phyloP scores from a whole-genome alignment of 371 early-diverging fungal species.

The Gilbertella persicaria region DNA sequence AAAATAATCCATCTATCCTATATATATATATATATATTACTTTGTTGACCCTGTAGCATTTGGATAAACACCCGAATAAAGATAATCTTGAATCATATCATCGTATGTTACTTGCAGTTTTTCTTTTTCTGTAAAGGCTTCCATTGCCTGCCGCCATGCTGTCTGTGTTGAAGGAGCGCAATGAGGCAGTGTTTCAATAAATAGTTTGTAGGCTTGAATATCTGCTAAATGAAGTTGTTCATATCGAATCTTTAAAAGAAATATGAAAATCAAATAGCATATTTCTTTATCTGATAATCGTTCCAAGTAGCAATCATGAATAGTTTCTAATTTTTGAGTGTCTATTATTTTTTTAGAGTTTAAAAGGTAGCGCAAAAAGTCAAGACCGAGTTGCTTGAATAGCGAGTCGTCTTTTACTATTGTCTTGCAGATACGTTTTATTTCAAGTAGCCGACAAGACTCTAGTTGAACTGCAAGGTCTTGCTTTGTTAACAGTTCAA shows the following conservation, averaged over 20 bases:
- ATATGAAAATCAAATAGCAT: not conserved
- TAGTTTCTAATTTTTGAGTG: not conserved
- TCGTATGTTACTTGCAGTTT: not conserved
- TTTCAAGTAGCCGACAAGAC: not conserved
- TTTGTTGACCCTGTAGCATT: no score
- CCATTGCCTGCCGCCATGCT: not conserved
- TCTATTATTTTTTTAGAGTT: not conserved
- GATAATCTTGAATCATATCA: slow-evolving; percentile 7
- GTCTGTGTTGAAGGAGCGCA: not conserved
- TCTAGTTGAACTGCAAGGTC: not conserved
- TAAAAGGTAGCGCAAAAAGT: not conserved
- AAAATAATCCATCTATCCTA: not conserved
- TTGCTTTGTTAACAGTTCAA: not conserved
- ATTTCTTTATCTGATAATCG: not conserved
- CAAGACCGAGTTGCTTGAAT: not conserved
- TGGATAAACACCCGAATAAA: slow-evolving; percentile 3
- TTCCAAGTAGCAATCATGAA: not conserved
- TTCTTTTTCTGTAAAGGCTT: not conserved
- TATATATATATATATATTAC: no score
- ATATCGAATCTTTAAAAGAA: not conserved
- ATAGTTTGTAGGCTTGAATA: not conserved
- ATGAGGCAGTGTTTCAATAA: not conserved
- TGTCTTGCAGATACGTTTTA: not conserved
- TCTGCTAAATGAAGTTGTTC: not conserved
- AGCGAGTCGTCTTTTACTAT: not conserved